Evolutionary conservation across 495 filamentous ascomycete species (phyloP).

Genomic region (Aspergillus egyptiacus): DNA sequence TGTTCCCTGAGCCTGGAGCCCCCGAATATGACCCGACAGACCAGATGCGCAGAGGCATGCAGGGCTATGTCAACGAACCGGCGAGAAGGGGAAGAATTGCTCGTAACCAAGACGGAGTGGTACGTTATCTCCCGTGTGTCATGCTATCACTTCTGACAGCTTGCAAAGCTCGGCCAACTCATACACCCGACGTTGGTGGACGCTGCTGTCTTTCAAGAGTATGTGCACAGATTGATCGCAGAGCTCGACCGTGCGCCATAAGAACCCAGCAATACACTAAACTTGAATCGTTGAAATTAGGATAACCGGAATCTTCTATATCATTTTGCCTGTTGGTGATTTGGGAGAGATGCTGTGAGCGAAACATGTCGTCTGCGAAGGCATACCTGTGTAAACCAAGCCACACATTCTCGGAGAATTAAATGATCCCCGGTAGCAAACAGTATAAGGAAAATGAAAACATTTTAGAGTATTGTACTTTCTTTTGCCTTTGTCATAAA

Average conservation of each 20-base stretch:
- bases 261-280: not conserved
- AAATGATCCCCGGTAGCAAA: no score
- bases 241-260: not conserved
- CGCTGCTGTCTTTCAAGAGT: constrained; percentile 1
- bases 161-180: not conserved
- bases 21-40: not conserved
- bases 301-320: no score
- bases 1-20: not conserved
- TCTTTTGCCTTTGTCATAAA: no score
- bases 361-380: no score
- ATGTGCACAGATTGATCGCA: constrained; percentile 1
- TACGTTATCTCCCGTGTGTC: not conserved
- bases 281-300: no score
- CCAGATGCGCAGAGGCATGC: constrained; percentile 1
- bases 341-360: not conserved
- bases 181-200: constrained; percentile 5
- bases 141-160: not conserved
- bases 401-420: no score
- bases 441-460: no score
- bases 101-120: not conserved
- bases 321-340: not conserved
- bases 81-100: not conserved
- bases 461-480: no score
- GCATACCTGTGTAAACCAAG: no score
- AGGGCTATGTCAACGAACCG: not conserved